These are phyloP conservation scores for Hanseniaspora singularis DNA, from an alignment of 805 yeast species.

Conservation along the genomic window DNA sequence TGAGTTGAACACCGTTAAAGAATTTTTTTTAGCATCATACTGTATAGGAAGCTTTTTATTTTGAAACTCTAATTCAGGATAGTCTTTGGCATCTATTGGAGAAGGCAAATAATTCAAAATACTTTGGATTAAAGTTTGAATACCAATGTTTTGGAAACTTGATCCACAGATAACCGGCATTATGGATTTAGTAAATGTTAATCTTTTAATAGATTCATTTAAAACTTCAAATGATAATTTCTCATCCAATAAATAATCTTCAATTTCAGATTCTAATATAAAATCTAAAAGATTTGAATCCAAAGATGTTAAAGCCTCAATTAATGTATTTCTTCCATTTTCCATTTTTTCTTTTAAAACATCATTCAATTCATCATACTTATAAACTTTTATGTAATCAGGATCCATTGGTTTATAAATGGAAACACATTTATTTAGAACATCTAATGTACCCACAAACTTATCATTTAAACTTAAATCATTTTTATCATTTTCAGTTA, in stretches of 20 bases:
- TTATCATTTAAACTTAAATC: constrained; percentile 17
- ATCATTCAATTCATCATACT: constrained; percentile 51
- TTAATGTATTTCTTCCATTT: constrained; percentile 56
- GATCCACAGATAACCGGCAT: constrained; percentile 89
- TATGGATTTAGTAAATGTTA: constrained; percentile 46
- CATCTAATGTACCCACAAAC: constrained; percentile 50
- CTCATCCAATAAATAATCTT: constrained; percentile 40
- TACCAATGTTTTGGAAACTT: constrained; percentile 83
- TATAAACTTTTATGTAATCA: constrained; percentile 20
- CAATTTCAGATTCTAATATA: constrained; percentile 56
- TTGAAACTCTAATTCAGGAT: constrained; percentile 35
- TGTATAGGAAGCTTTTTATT: constrained; percentile 26
- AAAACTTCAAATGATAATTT: constrained; percentile 45
- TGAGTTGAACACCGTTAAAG: constrained; percentile 43
- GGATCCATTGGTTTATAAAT: constrained; percentile 34
- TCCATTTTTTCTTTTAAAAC: constrained; percentile 33
- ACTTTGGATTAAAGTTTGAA: constrained; percentile 85
- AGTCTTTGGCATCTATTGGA: constrained; percentile 52
- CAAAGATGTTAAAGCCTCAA: constrained; percentile 73
- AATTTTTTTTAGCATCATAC: constrained; percentile 32
- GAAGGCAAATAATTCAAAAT: constrained; percentile 68
- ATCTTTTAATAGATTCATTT: constrained; percentile 47
- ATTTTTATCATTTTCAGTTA: background rate
- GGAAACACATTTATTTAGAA: constrained; percentile 40
- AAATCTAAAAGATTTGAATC: constrained; percentile 70